Evolutionary conservation across 176 grass and related monocot genomes (phyloP).

Genomic region (Juncus effusus): DNA sequence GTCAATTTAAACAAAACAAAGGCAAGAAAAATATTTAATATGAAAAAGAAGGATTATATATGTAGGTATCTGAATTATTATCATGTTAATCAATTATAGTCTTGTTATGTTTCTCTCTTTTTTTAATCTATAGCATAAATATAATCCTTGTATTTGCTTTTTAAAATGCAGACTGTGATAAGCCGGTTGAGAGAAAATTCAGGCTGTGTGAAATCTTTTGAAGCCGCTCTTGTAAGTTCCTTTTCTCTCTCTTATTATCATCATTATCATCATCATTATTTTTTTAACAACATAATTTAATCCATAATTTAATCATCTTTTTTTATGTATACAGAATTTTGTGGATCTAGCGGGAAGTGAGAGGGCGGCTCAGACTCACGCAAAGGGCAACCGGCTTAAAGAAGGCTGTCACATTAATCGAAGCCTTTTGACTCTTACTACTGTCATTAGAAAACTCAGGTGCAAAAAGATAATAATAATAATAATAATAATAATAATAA

Average conservation of each 20-base stretch:
- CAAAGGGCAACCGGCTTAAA: slow-evolving; percentile 79
- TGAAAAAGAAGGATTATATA: no score
- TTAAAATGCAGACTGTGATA: slow-evolving; percentile 60
- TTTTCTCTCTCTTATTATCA: not conserved
- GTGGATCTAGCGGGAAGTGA: slow-evolving; percentile 99
- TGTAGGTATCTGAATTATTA: no score
- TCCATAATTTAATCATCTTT: not conserved
- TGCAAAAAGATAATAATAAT: not conserved
- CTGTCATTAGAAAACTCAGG: slow-evolving; percentile 98
- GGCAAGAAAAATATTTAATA: no score
- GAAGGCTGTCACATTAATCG: slow-evolving; percentile 97
- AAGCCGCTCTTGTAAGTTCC: slow-evolving; percentile 73
- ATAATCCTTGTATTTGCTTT: slow-evolving; percentile 34
- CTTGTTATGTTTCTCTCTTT: no score
- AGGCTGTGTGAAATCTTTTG: slow-evolving; percentile 89
- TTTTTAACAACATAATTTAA: no score
- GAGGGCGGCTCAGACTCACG: slow-evolving; percentile 84
- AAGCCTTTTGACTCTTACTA: slow-evolving; percentile 83
- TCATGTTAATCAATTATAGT: no score
- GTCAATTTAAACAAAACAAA: no score
- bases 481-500: not conserved
- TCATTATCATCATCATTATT: no score
- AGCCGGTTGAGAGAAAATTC: slow-evolving; percentile 74
- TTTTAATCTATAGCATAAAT: not conserved
- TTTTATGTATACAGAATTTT: slow-evolving; percentile 58